Evolutionary conservation across 2,329 filamentous ascomycete genomes (phyloP).

Genomic region (Fusarium sp.): DNA sequence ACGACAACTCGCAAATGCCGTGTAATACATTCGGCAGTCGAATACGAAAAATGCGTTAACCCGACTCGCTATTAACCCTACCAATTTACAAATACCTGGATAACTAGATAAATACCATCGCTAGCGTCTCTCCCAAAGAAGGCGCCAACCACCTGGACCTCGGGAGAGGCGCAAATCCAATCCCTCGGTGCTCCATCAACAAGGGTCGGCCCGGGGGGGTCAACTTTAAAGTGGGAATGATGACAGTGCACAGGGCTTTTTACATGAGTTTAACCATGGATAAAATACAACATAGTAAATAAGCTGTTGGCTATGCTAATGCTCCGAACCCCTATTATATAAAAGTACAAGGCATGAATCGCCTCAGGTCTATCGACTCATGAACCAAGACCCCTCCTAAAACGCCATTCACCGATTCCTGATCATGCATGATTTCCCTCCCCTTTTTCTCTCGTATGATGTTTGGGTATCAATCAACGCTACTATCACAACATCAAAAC

Average conservation of each 20-base stretch:
- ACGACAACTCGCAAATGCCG: neutral
- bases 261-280: neutral
- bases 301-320: neutral
- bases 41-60: neutral
- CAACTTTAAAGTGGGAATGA: neutral
- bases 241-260: neutral
- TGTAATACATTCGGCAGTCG: neutral
- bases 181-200: neutral
- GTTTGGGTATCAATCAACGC: slow-evolving; percentile 27
- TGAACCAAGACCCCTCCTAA: neutral
- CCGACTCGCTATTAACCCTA: neutral
- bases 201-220: slow-evolving; percentile 11
- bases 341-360: neutral
- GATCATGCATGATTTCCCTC: slow-evolving; percentile 5
- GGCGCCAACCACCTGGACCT: slow-evolving; percentile 2
- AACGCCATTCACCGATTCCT: slow-evolving; percentile 22
- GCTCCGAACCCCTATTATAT: neutral
- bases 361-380: neutral
- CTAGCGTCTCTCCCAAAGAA: slow-evolving; percentile 7
- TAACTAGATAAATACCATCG: neutral
- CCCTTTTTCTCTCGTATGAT: neutral
- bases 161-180: neutral
- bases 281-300: neutral
- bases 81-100: neutral
- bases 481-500: neutral